Evolutionary conservation across 2,329 filamentous ascomycete species (phyloP).

Genomic region (Paecilomyces variotii): DNA sequence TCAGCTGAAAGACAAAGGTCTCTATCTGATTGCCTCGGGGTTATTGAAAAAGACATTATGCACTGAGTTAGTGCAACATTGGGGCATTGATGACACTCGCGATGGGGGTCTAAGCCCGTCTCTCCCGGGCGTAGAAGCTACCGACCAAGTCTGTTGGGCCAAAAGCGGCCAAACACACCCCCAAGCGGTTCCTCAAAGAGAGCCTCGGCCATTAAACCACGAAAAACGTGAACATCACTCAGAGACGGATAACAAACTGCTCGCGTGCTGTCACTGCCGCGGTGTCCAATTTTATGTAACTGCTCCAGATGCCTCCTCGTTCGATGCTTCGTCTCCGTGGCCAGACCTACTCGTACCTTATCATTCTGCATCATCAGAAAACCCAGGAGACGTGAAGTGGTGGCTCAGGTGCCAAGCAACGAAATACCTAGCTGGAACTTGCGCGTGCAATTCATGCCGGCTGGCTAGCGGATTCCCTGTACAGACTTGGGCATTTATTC

Average conservation of each 20-base stretch:
- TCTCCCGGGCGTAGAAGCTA: slow-evolving; percentile 13
- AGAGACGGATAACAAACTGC: slow-evolving; percentile 21
- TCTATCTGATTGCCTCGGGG: slow-evolving; percentile 28
- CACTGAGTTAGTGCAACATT: slow-evolving; percentile 19
- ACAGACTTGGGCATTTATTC: slow-evolving; percentile 59
- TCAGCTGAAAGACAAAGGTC: slow-evolving; percentile 13
- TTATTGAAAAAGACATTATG: slow-evolving; percentile 14
- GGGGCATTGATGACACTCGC: slow-evolving; percentile 16
- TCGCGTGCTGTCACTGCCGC: slow-evolving; percentile 48
- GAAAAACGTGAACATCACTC: neutral
- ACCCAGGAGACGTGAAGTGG: slow-evolving; percentile 49
- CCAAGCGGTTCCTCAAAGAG: neutral
- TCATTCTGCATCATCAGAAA: slow-evolving; percentile 31
- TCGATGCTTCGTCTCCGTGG: slow-evolving; percentile 40
- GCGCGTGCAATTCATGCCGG: slow-evolving; percentile 56
- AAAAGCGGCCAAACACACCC: slow-evolving; percentile 2
- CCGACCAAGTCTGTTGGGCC: slow-evolving; percentile 14
- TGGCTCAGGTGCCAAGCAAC: slow-evolving; percentile 44
- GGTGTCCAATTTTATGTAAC: slow-evolving; percentile 51
- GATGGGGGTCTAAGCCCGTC: slow-evolving; percentile 23
- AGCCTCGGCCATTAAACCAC: slow-evolving; percentile 1
- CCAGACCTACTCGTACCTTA: slow-evolving; percentile 48
- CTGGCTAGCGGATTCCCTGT: slow-evolving; percentile 55
- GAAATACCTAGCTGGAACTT: slow-evolving; percentile 53
- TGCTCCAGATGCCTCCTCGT: slow-evolving; percentile 44